A percentile compares a stretch with the other conserved stretches of the same genome.
These are phyloP conservation scores for Aureobasidium vineae DNA, from an alignment of 2,329 filamentous ascomycete species.

Conservation along the genomic window DNA sequence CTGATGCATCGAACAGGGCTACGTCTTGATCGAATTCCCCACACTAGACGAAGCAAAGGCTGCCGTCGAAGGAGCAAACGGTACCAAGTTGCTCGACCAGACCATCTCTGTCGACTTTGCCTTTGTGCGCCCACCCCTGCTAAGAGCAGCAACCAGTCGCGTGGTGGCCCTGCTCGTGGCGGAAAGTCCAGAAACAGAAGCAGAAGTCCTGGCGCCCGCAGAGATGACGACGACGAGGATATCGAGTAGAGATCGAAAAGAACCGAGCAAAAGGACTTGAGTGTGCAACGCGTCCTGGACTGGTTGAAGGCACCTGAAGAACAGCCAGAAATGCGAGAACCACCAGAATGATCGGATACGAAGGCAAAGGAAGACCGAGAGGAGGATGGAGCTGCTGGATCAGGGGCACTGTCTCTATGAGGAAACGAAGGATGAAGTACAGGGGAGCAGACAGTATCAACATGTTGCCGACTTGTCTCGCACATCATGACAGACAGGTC, in stretches of 20 bases:
- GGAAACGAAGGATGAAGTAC: neutral
- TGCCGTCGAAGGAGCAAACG: conserved; percentile 77
- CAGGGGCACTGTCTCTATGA: neutral
- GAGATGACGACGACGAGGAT: conserved; percentile 34
- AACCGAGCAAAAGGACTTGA: neutral
- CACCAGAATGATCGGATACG: neutral
- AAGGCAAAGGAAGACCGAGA: neutral
- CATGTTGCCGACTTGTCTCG: conserved; percentile 16
- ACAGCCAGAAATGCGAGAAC: neutral
- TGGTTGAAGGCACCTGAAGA: neutral
- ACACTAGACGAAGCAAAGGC: conserved; percentile 75
- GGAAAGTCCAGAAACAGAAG: conserved; percentile 42
- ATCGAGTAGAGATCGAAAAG: conserved; percentile 29
- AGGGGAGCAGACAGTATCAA: neutral
- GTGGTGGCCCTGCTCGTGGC: conserved; percentile 33
- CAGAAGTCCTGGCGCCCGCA: conserved; percentile 45
- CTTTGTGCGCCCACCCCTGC: conserved; percentile 73
- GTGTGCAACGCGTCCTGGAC: neutral
- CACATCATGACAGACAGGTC: conserved; percentile 3
- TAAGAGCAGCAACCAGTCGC: conserved; percentile 45
- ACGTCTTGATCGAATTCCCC: conserved; percentile 80
- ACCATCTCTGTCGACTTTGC: conserved; percentile 79
- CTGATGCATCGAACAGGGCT: conserved; percentile 58
- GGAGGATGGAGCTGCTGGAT: neutral
- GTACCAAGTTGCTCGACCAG: conserved; percentile 76